A percentile compares a stretch with the other conserved stretches of the same genome.
Conservation (phyloP, 768 basidiomycete species). For the Trametes cubensis region DNA sequence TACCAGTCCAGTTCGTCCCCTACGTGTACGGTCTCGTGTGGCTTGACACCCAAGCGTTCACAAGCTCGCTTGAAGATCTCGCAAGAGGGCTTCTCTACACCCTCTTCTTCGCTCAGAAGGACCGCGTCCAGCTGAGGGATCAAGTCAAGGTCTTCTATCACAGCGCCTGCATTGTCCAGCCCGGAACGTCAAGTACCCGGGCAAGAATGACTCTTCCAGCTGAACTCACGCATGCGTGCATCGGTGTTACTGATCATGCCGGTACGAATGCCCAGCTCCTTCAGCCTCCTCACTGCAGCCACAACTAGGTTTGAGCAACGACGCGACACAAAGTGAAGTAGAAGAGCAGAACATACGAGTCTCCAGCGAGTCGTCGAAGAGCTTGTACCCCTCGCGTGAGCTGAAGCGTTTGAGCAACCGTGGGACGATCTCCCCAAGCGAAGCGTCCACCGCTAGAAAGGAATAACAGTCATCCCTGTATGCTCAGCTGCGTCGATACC, state of each 20-base stretch:
- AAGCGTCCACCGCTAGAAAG: constrained; percentile 52
- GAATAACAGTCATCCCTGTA: too few relatives aligned
- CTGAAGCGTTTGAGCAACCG: constrained; percentile 69
- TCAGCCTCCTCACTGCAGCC: constrained; percentile 48
- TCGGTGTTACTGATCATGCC: constrained; percentile 77
- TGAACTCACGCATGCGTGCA: constrained; percentile 62
- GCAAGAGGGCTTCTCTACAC: constrained; percentile 66
- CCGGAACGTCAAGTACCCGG: neutral
- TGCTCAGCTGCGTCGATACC: neutral
- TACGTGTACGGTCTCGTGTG: constrained; percentile 62
- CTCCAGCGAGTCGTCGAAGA: constrained; percentile 54
- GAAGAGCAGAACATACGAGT: constrained; percentile 42
- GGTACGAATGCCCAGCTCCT: constrained; percentile 48
- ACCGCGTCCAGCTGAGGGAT: constrained; percentile 52
- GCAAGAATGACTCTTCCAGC: too few relatives aligned
- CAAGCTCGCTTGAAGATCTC: constrained; percentile 59
- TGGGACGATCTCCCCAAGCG: constrained; percentile 59
- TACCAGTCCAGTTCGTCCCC: constrained; percentile 76
- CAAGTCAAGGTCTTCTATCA: constrained; percentile 62
- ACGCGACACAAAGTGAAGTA: too few relatives aligned
- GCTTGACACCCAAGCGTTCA: constrained; percentile 36
- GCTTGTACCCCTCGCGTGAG: constrained; percentile 67
- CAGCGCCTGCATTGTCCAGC: constrained; percentile 38
- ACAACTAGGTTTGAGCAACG: neutral
- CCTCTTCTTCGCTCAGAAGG: constrained; percentile 70